These are phyloP conservation scores for Diplodia sapinea DNA, from an alignment of 2,329 filamentous ascomycete genomes.

Conservation along the genomic window DNA sequence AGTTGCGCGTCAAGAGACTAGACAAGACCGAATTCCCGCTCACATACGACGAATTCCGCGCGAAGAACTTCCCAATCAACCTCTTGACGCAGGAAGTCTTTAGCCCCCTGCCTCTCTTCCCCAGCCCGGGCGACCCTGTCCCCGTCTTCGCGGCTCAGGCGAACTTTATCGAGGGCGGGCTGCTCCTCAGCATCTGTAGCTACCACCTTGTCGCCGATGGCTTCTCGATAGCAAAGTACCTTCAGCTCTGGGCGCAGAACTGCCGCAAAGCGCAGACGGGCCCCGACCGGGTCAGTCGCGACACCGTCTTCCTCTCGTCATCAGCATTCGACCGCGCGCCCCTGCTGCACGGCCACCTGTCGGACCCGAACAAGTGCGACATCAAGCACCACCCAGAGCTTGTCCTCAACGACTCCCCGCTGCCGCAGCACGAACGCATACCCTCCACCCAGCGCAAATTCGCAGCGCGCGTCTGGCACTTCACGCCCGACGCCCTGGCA, in stretches of 20 bases:
- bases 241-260: conserved; percentile 32
- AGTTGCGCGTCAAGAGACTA: not conserved
- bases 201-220: conserved; percentile 45
- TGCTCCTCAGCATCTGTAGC: conserved; percentile 44
- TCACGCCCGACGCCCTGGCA: conserved; percentile 41
- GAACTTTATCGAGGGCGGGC: conserved; percentile 45
- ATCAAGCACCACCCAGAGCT: not conserved
- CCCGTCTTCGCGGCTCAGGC: conserved; percentile 44
- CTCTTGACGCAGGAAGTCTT: not conserved
- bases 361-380: conserved; percentile 17
- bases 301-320: conserved; percentile 12
- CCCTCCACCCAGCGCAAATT: not conserved
- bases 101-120: not conserved
- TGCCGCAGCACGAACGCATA: not conserved
- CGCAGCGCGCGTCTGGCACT: conserved; percentile 33
- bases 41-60: conserved; percentile 17
- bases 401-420: not conserved
- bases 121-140: not conserved
- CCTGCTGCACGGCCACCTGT: conserved; percentile 7
- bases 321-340: conserved; percentile 23
- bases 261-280: conserved; percentile 9
- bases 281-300: not conserved
- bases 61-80: conserved; percentile 13
- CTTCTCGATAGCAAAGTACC: conserved; percentile 1
- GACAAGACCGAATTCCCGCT: conserved; percentile 9